Base-by-base conservation (phyloP, 192 early-diverging fungal species). In the Gryganskiella cystojenkinii region DNA sequence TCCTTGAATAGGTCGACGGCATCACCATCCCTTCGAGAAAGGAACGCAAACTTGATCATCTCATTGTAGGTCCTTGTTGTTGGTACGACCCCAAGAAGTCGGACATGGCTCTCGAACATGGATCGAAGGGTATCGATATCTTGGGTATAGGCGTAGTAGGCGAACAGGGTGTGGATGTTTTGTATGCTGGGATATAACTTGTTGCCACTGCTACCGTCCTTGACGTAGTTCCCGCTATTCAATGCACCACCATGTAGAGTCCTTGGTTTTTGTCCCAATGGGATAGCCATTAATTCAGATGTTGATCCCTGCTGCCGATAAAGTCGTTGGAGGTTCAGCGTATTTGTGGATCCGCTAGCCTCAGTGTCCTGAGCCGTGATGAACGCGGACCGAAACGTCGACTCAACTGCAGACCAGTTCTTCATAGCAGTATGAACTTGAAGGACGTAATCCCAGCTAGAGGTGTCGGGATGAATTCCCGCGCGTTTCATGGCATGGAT, bases 21-120 rank as follows among this genome's bases (percentile, higher is more conserved):
- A 33, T 78, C 74, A 2, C 37, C 56, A 28, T 69, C 67, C 8
- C 56, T 59, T 3, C 52, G 20, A 10, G 74, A 60, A 28, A 78
- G 30, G 66, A 78, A 78, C n/a, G 74, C 60, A 64, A 69, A 69
- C 49, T 78, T 68, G 61, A 78, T 78, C 74, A 78, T 69, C 56
- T 78, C 74, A 24, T 78, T 78, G 56, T 78, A 78, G 2, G 74
- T 54, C 37, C 61, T 50, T 20, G 74, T 78, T 2, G 61, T 69
- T 1, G 66, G 74, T 0, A 78, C 55, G 17, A 78, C 47, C 4
- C 74, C 74, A 78, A 78, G 69, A 13, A 78, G 61, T 56, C 74
- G 74, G 3, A 68, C 54, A 37, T 78, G 74, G 31, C 74, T 69
- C 35, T 78, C 66, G 64, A 78, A 78, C 74, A 78, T 68, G 25